A percentile compares a stretch with the other conserved stretches of the same genome.
Conservation (phyloP, 169 alveolate species). For the Plasmodium chabaudi region DNA sequence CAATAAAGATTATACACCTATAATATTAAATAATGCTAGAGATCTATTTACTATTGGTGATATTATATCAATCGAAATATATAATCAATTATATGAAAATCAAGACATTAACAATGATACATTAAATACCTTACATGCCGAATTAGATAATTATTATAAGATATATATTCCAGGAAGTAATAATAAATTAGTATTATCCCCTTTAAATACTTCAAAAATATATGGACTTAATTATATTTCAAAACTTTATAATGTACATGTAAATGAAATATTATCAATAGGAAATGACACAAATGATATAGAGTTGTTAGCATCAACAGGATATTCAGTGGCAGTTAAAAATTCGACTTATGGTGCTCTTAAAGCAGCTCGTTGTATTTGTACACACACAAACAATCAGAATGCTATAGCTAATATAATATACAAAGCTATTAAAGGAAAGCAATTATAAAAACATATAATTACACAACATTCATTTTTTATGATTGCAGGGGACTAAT, state of each 20-base stretch:
- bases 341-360: slow-evolving; percentile 4
- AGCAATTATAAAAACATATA: neutral
- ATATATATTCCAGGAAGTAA: slow-evolving; percentile 17
- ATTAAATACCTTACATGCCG: neutral
- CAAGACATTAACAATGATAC: slow-evolving; percentile 12
- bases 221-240: slow-evolving; percentile 9
- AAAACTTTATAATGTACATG: slow-evolving; percentile 23
- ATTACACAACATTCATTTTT: neutral
- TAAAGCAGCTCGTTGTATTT: slow-evolving; percentile 25
- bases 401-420: slow-evolving; percentile 51
- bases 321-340: slow-evolving; percentile 55
- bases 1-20: slow-evolving; percentile 9
- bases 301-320: slow-evolving; percentile 46
- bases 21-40: slow-evolving; percentile 11
- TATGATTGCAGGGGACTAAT: no score
- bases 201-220: slow-evolving; percentile 49
- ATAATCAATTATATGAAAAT: slow-evolving; percentile 8
- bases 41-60: slow-evolving; percentile 52
- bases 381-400: slow-evolving; percentile 42
- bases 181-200: slow-evolving; percentile 14
- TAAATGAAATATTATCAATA: slow-evolving; percentile 29
- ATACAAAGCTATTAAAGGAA: slow-evolving; percentile 25
- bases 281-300: slow-evolving; percentile 53
- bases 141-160: slow-evolving; percentile 18
- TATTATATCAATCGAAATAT: slow-evolving; percentile 24